A percentile compares a stretch with the other conserved stretches of the same genome.
phyloP scores from a whole-genome alignment of 305 asterid species.

The Andrographis paniculata region DNA sequence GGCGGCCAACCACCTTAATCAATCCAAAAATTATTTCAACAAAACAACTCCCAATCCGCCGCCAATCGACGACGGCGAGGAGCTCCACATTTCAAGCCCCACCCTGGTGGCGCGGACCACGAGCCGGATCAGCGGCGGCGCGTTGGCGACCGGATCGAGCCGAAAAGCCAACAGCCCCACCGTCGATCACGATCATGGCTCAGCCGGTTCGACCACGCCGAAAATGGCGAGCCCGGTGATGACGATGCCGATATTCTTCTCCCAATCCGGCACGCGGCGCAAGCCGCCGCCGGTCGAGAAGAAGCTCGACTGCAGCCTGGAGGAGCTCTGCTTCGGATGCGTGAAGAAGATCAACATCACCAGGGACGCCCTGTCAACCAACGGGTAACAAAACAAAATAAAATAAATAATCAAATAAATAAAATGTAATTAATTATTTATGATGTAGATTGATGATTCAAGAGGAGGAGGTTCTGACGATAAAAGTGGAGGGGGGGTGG shows the following conservation, averaged over 20 bases:
- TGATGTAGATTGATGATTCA: slow-evolving; percentile 44
- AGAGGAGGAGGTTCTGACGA: slow-evolving; percentile 66
- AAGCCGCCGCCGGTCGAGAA: slow-evolving; percentile 36
- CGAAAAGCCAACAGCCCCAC: no score
- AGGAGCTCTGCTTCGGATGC: slow-evolving; percentile 41
- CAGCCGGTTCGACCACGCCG: not conserved
- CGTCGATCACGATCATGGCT: not conserved
- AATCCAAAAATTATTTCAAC: not conserved
- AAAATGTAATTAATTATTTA: no score
- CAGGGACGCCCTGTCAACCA: slow-evolving; percentile 38
- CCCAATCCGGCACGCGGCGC: slow-evolving; percentile 33
- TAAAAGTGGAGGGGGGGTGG: slow-evolving; percentile 90
- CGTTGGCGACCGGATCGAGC: slow-evolving; percentile 6
- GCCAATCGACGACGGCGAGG: not conserved
- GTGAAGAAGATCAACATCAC: slow-evolving; percentile 41
- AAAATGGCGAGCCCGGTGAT: slow-evolving; percentile 22
- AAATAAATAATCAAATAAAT: no score
- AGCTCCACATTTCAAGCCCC: slow-evolving; percentile 16
- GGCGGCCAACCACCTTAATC: slow-evolving; percentile 5
- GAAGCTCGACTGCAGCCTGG: slow-evolving; percentile 46
- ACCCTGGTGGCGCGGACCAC: not conserved
- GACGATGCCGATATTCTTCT: slow-evolving; percentile 34
- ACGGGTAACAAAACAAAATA: slow-evolving; percentile 29
- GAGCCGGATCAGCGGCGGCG: slow-evolving; percentile 25
- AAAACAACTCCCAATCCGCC: not conserved